Evolutionary conservation across 1,139 yeast species (phyloP), one percentile per base, ranked within the genome.

Genomic region (Hyphopichia pseudoburtonii): DNA sequence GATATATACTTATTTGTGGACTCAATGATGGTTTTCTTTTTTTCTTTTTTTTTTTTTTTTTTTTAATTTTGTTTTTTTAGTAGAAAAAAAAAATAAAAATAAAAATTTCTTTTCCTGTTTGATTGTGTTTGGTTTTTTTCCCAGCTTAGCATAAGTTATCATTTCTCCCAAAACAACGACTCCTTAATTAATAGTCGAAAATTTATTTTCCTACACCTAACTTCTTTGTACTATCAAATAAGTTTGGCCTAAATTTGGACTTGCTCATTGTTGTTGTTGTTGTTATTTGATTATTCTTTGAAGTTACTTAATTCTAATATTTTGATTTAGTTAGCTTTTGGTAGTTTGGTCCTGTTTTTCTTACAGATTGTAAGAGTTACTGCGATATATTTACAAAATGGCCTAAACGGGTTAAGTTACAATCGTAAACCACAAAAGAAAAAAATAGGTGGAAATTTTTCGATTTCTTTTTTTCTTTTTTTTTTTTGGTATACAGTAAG

Each of bases 1-100:
- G 33, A 30, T 30, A 30, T 30, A 30, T 30, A 30, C 33, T 30
- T 30, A 30, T 30, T 30, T 30, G 33, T 30, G 33, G 33, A 14
- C n/a, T n/a, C n/a, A n/a, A n/a, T n/a, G n/a, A n/a, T n/a, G 10
- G 33, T 15, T 21, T 19, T 21, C 33, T 22, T 5, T 18, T n/a
- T 12, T 10, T 30, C 22, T 23, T 30, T 30, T 21, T 21, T 22
- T 30, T 30, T 21, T 22, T 19, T 14, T 7, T 26, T 26, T 26
- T 5, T 9, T 26, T 21, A 7, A 21, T 21, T 21, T 21, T n/a
- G n/a, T n/a, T n/a, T n/a, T n/a, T n/a, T n/a, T n/a, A n/a, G n/a
- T n/a, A n/a, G n/a, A n/a, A n/a, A 21, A 21, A 7, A 21, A 21
- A 21, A 10, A 7, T 7, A 7, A 21, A 7, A 21, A 7, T 21